Evolutionary conservation across 305 asterid species (phyloP).

Genomic region (Fraxinus xanthoxyloides): DNA sequence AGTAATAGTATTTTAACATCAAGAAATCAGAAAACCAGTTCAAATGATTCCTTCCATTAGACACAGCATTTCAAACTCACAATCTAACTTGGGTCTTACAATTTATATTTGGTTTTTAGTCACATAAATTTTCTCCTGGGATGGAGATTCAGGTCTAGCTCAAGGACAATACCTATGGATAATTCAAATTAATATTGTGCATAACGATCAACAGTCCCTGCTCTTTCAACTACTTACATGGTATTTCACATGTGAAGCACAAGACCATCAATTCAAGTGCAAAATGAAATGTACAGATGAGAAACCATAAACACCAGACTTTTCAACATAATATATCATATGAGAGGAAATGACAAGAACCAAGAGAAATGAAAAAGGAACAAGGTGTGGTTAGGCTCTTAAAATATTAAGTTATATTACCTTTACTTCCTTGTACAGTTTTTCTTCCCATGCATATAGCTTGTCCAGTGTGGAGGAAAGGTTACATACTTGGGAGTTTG

Average conservation of each 20-base stretch:
- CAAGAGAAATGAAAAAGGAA: background rate
- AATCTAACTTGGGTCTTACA: background rate
- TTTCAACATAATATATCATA: conserved; percentile 1
- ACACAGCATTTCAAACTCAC: background rate
- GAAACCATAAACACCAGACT: background rate
- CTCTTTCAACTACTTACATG: background rate
- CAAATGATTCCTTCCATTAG: background rate
- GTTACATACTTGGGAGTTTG: conserved; percentile 40
- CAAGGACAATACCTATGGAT: background rate
- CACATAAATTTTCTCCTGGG: background rate
- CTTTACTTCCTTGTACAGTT: conserved; percentile 95
- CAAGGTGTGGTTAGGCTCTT: conserved; percentile 2
- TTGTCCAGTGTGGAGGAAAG: conserved; percentile 78
- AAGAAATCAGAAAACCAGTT: background rate
- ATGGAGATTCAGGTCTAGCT: background rate
- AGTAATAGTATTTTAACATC: background rate
- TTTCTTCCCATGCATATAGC: conserved; percentile 87
- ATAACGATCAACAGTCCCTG: background rate
- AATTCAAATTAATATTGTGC: background rate
- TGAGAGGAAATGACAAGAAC: background rate
- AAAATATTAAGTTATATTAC: conserved; percentile 36
- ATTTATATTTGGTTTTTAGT: background rate
- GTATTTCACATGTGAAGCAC: background rate
- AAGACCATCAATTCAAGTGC: background rate
- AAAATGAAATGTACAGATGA: background rate